These are phyloP conservation scores for Centella asiatica DNA, from an alignment of 129 eudicot genomes.

Conservation along the genomic window DNA sequence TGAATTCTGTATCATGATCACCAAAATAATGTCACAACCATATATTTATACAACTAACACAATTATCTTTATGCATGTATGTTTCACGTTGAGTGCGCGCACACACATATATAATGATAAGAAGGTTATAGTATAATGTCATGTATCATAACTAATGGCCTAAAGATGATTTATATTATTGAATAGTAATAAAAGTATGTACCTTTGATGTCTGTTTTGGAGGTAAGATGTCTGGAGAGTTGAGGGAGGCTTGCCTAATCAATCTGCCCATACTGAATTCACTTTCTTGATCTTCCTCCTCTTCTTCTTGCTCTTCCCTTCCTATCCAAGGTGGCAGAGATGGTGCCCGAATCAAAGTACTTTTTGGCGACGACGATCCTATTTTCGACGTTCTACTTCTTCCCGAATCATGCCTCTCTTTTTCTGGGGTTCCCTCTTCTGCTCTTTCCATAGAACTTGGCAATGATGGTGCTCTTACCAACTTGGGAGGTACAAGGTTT, in stretches of 20 bases:
- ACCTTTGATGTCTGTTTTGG: slow-evolving; percentile 58
- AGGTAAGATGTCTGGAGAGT: slow-evolving; percentile 31
- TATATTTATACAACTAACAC: no score
- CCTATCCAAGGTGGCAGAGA: slow-evolving; percentile 28
- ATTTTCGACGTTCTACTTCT: slow-evolving; percentile 2
- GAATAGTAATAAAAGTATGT: background rate
- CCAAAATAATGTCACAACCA: no score
- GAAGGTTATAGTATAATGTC: no score
- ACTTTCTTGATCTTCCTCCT: slow-evolving; percentile 44
- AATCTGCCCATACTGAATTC: slow-evolving; percentile 69
- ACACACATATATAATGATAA: no score
- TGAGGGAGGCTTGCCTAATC: slow-evolving; percentile 78
- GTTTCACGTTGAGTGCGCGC: no score
- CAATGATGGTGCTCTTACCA: slow-evolving; percentile 28
- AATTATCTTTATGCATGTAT: no score
- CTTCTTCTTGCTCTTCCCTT: slow-evolving; percentile 15
- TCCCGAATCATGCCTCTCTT: background rate
- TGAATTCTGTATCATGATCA: no score
- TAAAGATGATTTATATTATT: no score
- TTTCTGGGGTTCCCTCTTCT: background rate
- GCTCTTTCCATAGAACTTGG: slow-evolving; percentile 10
- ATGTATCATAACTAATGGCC: no score
- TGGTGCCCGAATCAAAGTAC: slow-evolving; percentile 27
- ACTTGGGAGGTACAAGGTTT: background rate
- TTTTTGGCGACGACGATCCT: background rate